These are phyloP conservation scores for Colletotrichum godetiae DNA, from an alignment of 2,329 filamentous ascomycete species.

Conservation along the genomic window DNA sequence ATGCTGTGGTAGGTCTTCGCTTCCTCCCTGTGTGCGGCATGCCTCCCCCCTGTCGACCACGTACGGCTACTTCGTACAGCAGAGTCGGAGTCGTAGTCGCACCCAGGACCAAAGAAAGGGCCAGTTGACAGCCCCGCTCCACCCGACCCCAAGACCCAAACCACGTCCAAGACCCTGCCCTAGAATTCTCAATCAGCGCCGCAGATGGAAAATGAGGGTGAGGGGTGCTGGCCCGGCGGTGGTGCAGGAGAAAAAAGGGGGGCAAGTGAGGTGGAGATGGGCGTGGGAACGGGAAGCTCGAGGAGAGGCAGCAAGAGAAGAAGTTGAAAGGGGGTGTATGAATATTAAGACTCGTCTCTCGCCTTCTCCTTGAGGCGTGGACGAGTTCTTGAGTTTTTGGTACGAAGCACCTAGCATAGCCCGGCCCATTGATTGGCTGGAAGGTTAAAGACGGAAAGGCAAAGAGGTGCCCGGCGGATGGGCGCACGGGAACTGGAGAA, in stretches of 20 bases:
- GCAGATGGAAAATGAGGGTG: constrained; percentile 15
- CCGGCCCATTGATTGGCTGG: not conserved
- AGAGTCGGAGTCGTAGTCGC: not conserved
- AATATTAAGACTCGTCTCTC: not conserved
- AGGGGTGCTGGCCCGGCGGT: constrained; percentile 23
- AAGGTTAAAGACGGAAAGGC: not conserved
- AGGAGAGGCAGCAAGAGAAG: not conserved
- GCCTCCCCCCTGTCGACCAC: too few species aligned
- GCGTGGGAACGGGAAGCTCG: not conserved
- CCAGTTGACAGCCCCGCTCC: not conserved
- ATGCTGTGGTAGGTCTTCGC: not conserved
- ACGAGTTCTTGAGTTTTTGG: too few species aligned
- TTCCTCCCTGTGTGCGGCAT: not conserved
- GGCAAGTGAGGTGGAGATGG: not conserved
- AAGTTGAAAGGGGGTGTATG: not conserved
- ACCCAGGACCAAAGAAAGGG: not conserved
- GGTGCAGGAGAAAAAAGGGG: not conserved
- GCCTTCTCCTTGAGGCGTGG: not conserved
- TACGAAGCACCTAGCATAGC: too few species aligned
- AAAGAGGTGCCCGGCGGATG: constrained; percentile 39
- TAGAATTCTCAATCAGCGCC: constrained; percentile 23
- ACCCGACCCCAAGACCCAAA: not conserved
- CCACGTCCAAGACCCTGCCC: not conserved
- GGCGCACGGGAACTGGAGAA: not conserved
- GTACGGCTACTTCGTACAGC: not conserved